Evolutionary conservation across 2,329 filamentous ascomycete species (phyloP).

Genomic region (Zelopaecilomyces penicillatus): DNA sequence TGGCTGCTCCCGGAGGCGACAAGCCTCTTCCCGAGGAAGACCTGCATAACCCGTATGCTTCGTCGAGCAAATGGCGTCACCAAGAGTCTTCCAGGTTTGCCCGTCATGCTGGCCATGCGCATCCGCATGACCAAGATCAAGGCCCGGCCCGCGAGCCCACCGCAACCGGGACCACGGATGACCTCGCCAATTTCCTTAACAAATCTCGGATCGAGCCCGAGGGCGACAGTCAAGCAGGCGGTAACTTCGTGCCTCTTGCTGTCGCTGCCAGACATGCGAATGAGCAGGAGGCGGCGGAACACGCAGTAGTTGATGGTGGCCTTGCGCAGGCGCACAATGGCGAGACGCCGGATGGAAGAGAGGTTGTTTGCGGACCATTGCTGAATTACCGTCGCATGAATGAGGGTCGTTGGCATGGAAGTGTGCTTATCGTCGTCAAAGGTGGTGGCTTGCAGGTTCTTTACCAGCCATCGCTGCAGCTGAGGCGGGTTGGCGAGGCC

Average conservation of each 20-base stretch:
- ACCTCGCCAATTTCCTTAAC: conserved; percentile 51
- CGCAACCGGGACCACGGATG: conserved; percentile 35
- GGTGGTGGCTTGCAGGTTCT: conserved; percentile 56
- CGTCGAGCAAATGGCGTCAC: conserved; percentile 52
- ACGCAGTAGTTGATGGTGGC: conserved; percentile 7
- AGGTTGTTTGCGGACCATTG: conserved; percentile 64
- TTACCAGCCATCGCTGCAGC: conserved; percentile 48
- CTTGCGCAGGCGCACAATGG: conserved; percentile 9
- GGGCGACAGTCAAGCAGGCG: conserved; percentile 20
- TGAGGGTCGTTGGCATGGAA: conserved; percentile 69
- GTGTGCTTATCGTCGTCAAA: conserved; percentile 72
- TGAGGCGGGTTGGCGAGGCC: conserved; percentile 35
- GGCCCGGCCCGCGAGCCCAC: conserved; percentile 21
- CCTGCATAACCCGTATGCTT: conserved; percentile 45
- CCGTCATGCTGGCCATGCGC: conserved; percentile 31
- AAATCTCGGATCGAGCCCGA: conserved; percentile 40
- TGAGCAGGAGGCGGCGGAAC: conserved; percentile 18
- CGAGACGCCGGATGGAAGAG: conserved; percentile 37
- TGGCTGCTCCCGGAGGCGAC: conserved; percentile 15
- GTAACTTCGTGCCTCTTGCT: conserved; percentile 41
- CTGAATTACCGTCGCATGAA: conserved; percentile 73
- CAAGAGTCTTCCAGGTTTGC: conserved; percentile 52
- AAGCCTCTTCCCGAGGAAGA: conserved; percentile 22
- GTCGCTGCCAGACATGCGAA: conserved; percentile 28
- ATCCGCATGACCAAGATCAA: conserved; percentile 9